Conservation (phyloP, 192 early-diverging fungal genomes). For the Coemansia sp. region DNA sequence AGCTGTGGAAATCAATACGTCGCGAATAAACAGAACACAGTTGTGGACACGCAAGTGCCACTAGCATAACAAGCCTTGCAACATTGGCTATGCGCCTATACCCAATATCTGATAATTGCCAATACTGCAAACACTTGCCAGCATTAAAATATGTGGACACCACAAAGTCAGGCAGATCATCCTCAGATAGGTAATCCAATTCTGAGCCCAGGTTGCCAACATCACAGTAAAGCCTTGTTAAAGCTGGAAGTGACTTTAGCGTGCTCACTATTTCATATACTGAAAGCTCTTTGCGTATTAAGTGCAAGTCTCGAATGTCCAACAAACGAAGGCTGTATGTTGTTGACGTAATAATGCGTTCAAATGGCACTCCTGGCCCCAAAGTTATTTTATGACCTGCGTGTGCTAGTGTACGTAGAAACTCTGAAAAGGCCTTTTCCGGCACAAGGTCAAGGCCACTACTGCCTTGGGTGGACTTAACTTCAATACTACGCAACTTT, state of each 20-base stretch:
- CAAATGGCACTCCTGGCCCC: too few species aligned
- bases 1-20: background rate
- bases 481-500: background rate
- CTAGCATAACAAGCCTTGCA: background rate
- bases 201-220: background rate
- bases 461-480: background rate
- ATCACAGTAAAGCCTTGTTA: background rate
- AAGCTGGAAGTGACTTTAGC: background rate
- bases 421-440: background rate
- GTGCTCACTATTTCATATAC: background rate
- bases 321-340: background rate
- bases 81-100: background rate
- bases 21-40: background rate
- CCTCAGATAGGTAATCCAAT: background rate
- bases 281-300: background rate
- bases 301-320: background rate
- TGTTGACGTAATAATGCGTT: background rate
- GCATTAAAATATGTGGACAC: background rate
- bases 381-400: too few species aligned
- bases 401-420: background rate
- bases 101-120: background rate
- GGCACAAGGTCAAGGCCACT: background rate
- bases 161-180: background rate
- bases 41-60: background rate
- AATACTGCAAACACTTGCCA: background rate